phyloP scores from a whole-genome alignment of 2,329 filamentous ascomycete species.

The Hypoxylon sp. region DNA sequence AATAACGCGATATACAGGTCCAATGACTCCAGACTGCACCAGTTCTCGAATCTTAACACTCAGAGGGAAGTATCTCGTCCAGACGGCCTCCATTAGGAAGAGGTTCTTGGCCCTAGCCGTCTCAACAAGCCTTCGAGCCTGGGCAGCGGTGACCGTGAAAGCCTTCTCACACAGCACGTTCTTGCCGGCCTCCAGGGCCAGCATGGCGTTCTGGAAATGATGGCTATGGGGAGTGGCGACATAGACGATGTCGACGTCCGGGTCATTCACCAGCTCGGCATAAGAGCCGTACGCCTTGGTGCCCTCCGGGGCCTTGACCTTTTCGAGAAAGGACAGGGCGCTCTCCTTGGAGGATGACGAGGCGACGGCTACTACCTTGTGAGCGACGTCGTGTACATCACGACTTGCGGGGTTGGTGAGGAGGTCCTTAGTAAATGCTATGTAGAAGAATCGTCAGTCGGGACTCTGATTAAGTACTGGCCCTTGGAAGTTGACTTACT shows the following conservation, averaged over 20 bases:
- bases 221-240: constrained; percentile 92
- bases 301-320: constrained; percentile 74
- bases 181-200: constrained; percentile 86
- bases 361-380: constrained; percentile 82
- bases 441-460: constrained; percentile 3
- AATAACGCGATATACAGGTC: constrained; percentile 70
- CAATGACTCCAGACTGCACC: constrained; percentile 66
- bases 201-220: constrained; percentile 90
- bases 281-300: constrained; percentile 85
- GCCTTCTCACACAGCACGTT: constrained; percentile 93
- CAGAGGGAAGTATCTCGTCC: constrained; percentile 90
- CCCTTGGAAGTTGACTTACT: constrained; percentile 58
- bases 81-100: constrained; percentile 88
- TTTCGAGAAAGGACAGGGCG: constrained; percentile 78
- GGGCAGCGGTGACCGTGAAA: constrained; percentile 84
- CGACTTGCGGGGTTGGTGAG: constrained; percentile 78
- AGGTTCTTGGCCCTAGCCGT: constrained; percentile 79
- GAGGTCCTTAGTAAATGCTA: constrained; percentile 81
- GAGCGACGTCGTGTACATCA: constrained; percentile 77
- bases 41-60: constrained; percentile 81
- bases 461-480: not conserved
- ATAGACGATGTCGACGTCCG: constrained; percentile 87
- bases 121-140: constrained; percentile 78
- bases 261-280: constrained; percentile 81
- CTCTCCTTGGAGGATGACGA: constrained; percentile 79